Conservation (phyloP, 2,329 filamentous ascomycete genomes). For the Chrysosporium queenslandicum region DNA sequence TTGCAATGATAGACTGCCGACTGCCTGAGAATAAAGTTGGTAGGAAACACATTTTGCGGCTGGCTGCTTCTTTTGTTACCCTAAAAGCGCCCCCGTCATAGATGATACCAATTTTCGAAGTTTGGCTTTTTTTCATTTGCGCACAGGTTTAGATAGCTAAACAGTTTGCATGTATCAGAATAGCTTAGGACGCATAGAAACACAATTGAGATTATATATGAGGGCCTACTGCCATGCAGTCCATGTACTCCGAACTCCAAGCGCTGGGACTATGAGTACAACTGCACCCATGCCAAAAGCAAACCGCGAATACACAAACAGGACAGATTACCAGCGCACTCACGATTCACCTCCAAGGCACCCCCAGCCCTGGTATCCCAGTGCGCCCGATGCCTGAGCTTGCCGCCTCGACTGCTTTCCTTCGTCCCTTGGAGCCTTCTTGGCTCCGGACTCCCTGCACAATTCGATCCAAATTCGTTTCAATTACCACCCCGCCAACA, state of each 20-base stretch:
- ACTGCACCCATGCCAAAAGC: not conserved
- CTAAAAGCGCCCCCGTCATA: too few species aligned
- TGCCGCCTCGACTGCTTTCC: slow-evolving; percentile 36
- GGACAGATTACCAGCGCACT: not conserved
- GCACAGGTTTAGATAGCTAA: too few species aligned
- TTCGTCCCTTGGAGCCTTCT: slow-evolving; percentile 36
- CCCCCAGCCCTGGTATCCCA: slow-evolving; percentile 32
- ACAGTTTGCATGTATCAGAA: too few species aligned
- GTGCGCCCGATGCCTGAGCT: slow-evolving; percentile 31
- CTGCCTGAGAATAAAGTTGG: too few species aligned
- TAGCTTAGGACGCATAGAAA: too few species aligned
- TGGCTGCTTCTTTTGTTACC: too few species aligned
- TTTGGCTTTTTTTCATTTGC: too few species aligned
- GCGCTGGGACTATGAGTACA: not conserved
- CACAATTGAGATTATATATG: not conserved
- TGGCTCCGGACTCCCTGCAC: slow-evolving; percentile 65
- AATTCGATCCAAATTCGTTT: slow-evolving; percentile 81
- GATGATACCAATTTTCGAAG: too few species aligned
- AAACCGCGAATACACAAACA: not conserved
- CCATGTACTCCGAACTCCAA: not conserved
- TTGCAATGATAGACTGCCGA: too few species aligned
- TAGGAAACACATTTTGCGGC: too few species aligned
- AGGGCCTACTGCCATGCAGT: not conserved
- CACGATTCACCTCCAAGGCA: slow-evolving; percentile 26
- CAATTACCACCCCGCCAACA: slow-evolving; percentile 85